Evolutionary conservation across 805 yeast species (phyloP).

Genomic region (Lipomyces oligophaga): DNA sequence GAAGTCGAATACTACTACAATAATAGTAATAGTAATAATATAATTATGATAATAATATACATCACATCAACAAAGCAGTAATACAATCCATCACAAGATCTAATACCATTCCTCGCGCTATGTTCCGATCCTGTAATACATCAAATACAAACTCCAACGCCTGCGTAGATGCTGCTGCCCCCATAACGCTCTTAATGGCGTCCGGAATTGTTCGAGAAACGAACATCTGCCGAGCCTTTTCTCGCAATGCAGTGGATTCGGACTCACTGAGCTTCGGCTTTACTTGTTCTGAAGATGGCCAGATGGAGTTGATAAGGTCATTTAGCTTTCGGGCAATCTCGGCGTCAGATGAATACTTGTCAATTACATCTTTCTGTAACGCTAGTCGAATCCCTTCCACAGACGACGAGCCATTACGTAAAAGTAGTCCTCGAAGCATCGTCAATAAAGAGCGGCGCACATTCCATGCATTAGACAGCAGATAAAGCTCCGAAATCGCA

Average conservation of each 20-base stretch:
- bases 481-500: constrained; percentile 28
- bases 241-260: constrained; percentile 23
- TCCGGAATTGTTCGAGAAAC: constrained; percentile 29
- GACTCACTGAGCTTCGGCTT: constrained; percentile 5
- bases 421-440: constrained; percentile 28
- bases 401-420: constrained; percentile 29
- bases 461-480: constrained; percentile 31
- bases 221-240: constrained; percentile 27
- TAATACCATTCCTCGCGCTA: constrained; percentile 29
- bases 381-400: constrained; percentile 29
- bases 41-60: too few species aligned
- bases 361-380: constrained; percentile 26
- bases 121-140: constrained; percentile 28
- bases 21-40: too few species aligned
- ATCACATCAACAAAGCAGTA: constrained; percentile 20
- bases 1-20: too few species aligned
- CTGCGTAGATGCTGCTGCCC: constrained; percentile 29
- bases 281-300: constrained; percentile 14
- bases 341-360: constrained; percentile 24
- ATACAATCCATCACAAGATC: constrained; percentile 27
- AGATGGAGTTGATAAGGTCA: constrained; percentile 20
- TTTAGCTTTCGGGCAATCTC: constrained; percentile 24
- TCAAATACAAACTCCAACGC: constrained; percentile 32
- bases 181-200: constrained; percentile 29
- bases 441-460: constrained; percentile 29